Percentiles rank a stretch among this genome's conserved stretches.
Evolutionary conservation across 1,284 basidiomycete genomes (phyloP).

Genomic region (Leccinum insigne): DNA sequence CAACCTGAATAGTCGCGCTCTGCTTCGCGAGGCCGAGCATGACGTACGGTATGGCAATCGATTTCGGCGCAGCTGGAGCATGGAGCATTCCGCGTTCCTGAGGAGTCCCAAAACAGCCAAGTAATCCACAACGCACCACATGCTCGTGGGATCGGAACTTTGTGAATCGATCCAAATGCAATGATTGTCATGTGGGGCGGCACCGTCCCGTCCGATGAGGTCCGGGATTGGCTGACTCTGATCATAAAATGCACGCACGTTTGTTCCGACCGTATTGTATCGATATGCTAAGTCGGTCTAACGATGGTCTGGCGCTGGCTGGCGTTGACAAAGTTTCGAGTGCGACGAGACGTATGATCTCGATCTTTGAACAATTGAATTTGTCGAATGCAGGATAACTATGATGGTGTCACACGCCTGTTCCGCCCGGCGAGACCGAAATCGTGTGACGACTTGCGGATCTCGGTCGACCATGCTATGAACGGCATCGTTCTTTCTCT

Average conservation of each 20-base stretch:
- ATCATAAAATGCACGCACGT: background rate
- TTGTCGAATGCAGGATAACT: background rate
- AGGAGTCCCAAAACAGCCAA: background rate
- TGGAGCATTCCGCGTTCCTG: background rate
- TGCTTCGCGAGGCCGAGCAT: background rate
- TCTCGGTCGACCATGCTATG: conserved; percentile 1
- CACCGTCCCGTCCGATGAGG: background rate
- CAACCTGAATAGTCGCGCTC: no score
- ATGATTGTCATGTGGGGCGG: background rate
- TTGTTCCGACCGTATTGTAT: background rate
- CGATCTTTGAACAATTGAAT: background rate
- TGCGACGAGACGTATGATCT: background rate
- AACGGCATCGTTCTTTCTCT: conserved; percentile 5
- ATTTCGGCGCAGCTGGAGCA: background rate
- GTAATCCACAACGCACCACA: background rate
- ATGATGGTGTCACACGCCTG: background rate
- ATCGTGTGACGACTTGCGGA: conserved; percentile 17
- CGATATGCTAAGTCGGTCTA: background rate
- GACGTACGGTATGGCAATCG: background rate
- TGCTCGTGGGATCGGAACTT: background rate
- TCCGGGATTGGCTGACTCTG: background rate
- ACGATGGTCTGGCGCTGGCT: background rate
- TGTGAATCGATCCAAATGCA: background rate
- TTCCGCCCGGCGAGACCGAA: background rate
- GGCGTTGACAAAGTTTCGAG: background rate